These are phyloP conservation scores for Mycena sanguinolenta DNA, from an alignment of 768 basidiomycete genomes.

Conservation along the genomic window DNA sequence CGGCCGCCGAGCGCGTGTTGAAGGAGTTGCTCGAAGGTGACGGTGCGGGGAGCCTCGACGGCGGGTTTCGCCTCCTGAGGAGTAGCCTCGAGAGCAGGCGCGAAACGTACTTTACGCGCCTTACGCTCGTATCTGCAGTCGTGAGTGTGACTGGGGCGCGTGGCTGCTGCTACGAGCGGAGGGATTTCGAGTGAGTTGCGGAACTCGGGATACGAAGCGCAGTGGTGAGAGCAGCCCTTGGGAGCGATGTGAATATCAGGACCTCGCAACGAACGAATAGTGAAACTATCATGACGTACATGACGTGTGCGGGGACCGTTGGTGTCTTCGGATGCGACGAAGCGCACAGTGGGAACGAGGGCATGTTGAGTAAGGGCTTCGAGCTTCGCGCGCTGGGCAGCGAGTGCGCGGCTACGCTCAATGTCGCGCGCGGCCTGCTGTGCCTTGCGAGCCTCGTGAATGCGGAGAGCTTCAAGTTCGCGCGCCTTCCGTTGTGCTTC, in stretches of 20 bases:
- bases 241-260: neutral
- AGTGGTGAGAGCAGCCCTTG: constrained; percentile 6
- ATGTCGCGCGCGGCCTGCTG: constrained; percentile 18
- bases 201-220: neutral
- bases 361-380: constrained; percentile 19
- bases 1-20: constrained; percentile 9
- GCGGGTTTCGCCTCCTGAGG: neutral
- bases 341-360: constrained; percentile 7
- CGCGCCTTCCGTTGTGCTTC: constrained; percentile 5
- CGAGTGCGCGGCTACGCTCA: constrained; percentile 28
- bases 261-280: neutral
- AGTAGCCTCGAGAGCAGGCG: neutral
- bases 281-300: constrained; percentile 16
- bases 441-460: constrained; percentile 25
- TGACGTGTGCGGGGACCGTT: neutral
- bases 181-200: constrained; percentile 12
- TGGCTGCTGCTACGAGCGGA: neutral
- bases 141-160: neutral
- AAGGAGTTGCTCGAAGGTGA: constrained; percentile 11
- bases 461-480: constrained; percentile 15
- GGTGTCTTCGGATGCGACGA: neutral
- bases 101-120: constrained; percentile 21
- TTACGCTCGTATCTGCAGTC: neutral
- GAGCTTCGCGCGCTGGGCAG: constrained; percentile 27
- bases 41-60: neutral